phyloP scores from a whole-genome alignment of 768 basidiomycete species.

The Boletus subcaerulescens region DNA sequence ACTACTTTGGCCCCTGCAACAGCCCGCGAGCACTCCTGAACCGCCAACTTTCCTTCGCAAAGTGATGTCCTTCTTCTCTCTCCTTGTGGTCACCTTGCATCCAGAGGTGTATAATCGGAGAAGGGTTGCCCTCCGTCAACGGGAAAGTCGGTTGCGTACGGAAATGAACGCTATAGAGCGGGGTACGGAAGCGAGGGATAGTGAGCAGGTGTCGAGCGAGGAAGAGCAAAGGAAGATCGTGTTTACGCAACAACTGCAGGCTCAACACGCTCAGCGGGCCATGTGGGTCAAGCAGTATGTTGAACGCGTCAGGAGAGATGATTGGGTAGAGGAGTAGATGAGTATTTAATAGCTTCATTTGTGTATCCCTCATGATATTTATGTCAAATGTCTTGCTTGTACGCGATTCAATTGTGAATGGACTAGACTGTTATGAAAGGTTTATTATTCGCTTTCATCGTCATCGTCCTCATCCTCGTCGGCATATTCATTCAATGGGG shows the following conservation, averaged over 20 bases:
- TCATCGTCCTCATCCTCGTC: slow-evolving; percentile 59
- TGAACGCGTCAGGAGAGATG: slow-evolving; percentile 57
- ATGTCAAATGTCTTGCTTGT: slow-evolving; percentile 1
- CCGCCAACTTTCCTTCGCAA: slow-evolving; percentile 53
- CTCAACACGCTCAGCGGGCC: slow-evolving; percentile 51
- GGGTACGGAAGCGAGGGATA: slow-evolving; percentile 25
- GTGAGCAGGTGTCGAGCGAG: slow-evolving; percentile 33
- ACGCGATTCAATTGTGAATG: background rate
- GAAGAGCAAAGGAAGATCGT: slow-evolving; percentile 26
- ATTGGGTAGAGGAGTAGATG: slow-evolving; percentile 63
- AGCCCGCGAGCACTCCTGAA: slow-evolving; percentile 14
- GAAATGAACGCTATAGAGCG: slow-evolving; percentile 49
- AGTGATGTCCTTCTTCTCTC: slow-evolving; percentile 47
- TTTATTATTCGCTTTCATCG: slow-evolving; percentile 47
- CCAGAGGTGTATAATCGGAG: slow-evolving; percentile 75
- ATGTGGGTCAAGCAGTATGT: slow-evolving; percentile 65
- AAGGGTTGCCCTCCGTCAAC: slow-evolving; percentile 50
- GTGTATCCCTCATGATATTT: background rate
- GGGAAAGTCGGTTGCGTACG: slow-evolving; percentile 66
- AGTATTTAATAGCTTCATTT: slow-evolving; percentile 2
- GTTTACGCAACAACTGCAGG: slow-evolving; percentile 42
- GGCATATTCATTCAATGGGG: slow-evolving; percentile 47
- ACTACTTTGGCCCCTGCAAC: slow-evolving; percentile 38
- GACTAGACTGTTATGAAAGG: background rate
- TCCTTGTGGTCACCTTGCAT: slow-evolving; percentile 62